Percentiles rank a stretch among this genome's conserved stretches.
phyloP scores from a whole-genome alignment of 2,329 filamentous ascomycete genomes.

The Nothophaeocryptopus gaeumannii region DNA sequence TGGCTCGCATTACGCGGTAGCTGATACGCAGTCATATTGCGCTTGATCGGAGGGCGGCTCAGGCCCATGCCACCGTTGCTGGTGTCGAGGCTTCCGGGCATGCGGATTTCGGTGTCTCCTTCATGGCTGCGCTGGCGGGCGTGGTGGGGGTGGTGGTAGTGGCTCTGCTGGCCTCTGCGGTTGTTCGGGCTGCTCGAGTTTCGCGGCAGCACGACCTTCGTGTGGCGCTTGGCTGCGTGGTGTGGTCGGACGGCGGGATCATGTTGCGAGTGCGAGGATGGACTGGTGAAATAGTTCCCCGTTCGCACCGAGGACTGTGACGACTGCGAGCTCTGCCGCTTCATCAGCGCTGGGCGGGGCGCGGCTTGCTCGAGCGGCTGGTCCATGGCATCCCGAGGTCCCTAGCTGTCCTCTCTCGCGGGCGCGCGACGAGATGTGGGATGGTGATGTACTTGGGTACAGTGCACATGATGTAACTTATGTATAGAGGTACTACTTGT shows the following conservation, averaged over 20 bases:
- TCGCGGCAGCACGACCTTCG: slow-evolving; percentile 33
- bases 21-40: slow-evolving; percentile 34
- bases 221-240: slow-evolving; percentile 26
- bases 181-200: slow-evolving; percentile 34
- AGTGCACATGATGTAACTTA: too few species aligned
- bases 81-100: slow-evolving; percentile 35
- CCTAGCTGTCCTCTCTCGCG: too few species aligned
- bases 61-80: slow-evolving; percentile 1
- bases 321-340: slow-evolving; percentile 32
- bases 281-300: slow-evolving; percentile 22
- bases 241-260: slow-evolving; percentile 16
- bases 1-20: slow-evolving; percentile 30
- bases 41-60: slow-evolving; percentile 27
- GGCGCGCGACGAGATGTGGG: too few species aligned
- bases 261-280: slow-evolving; percentile 25
- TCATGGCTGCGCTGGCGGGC: slow-evolving; percentile 30
- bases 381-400: too few species aligned
- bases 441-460: too few species aligned
- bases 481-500: too few species aligned
- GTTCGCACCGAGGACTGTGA: slow-evolving; percentile 20
- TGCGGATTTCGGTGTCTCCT: slow-evolving; percentile 34
- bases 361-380: not conserved
- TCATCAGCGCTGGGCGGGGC: slow-evolving; percentile 28
- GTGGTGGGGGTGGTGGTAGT: slow-evolving; percentile 26
- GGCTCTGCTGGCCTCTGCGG: slow-evolving; percentile 22